Conservation (phyloP, 805 yeast genomes). For the Metschnikowia peoriensis region DNA sequence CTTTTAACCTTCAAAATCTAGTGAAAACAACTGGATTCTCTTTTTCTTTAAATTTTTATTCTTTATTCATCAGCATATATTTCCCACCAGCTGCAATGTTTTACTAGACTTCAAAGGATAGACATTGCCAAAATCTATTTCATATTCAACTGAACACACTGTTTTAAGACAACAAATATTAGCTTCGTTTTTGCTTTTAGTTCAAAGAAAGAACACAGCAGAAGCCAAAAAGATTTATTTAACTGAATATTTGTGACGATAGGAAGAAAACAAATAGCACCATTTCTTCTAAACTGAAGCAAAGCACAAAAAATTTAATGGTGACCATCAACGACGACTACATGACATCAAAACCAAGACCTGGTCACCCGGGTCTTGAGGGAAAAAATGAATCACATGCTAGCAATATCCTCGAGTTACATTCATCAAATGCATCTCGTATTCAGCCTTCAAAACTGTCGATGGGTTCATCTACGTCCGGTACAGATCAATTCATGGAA, state of each 20-base stretch:
- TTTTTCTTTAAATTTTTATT: background rate
- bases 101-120: constrained; percentile 4
- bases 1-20: background rate
- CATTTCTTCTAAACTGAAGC: background rate
- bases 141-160: background rate
- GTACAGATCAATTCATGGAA: background rate
- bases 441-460: background rate
- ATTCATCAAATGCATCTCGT: background rate
- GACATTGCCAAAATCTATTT: background rate
- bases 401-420: background rate
- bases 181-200: constrained; percentile 1
- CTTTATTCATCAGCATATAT: background rate
- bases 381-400: background rate
- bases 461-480: background rate
- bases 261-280: background rate
- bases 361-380: constrained; percentile 6
- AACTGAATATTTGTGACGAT: background rate
- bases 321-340: constrained; percentile 13
- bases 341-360: constrained; percentile 8
- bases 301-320: constrained; percentile 8
- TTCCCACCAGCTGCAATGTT: constrained; percentile 5
- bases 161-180: background rate
- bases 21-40: background rate
- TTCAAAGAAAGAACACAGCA: constrained; percentile 10
- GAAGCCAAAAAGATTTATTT: background rate